Percentiles rank a stretch among this genome's conserved stretches.
These are phyloP conservation scores for Lentinula detonsa DNA, from an alignment of 768 basidiomycete genomes.

Conservation along the genomic window DNA sequence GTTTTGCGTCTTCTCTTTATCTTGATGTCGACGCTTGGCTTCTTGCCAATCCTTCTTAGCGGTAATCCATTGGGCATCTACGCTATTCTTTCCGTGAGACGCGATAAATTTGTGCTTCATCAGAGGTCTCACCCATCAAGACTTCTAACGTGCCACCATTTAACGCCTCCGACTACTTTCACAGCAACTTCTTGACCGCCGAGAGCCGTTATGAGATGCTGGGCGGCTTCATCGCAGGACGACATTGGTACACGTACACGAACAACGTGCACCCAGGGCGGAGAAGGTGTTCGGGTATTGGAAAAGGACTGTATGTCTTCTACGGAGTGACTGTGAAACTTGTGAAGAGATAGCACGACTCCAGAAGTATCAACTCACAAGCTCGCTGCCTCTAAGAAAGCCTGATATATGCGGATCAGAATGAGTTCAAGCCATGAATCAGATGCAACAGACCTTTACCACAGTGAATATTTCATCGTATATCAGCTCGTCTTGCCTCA, in stretches of 20 bases:
- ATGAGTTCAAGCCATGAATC: not conserved
- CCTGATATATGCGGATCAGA: slow-evolving; percentile 27
- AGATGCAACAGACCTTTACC: slow-evolving; percentile 47
- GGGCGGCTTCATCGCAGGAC: slow-evolving; percentile 71
- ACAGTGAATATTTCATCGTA: slow-evolving; percentile 79
- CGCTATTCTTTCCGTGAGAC: slow-evolving; percentile 32
- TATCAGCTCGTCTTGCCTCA: slow-evolving; percentile 69
- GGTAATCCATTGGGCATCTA: slow-evolving; percentile 85
- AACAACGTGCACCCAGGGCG: slow-evolving; percentile 77
- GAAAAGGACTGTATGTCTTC: slow-evolving; percentile 81
- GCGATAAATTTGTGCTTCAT: slow-evolving; percentile 8
- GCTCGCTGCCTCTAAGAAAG: slow-evolving; percentile 70
- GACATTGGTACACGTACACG: slow-evolving; percentile 68
- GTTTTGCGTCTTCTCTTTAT: slow-evolving; percentile 29
- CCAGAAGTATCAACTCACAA: slow-evolving; percentile 36
- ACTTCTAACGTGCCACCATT: slow-evolving; percentile 97
- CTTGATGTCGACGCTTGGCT: slow-evolving; percentile 52
- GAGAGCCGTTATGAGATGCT: slow-evolving; percentile 65
- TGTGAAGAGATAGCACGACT: not conserved
- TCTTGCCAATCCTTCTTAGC: slow-evolving; percentile 80
- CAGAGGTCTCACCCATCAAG: slow-evolving; percentile 54
- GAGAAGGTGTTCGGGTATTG: slow-evolving; percentile 77
- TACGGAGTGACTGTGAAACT: slow-evolving; percentile 60
- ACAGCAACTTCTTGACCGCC: slow-evolving; percentile 77
- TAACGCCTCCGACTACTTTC: slow-evolving; percentile 77